phyloP scores from a whole-genome alignment of 331 rosid genomes.

The Ulmus americana region DNA sequence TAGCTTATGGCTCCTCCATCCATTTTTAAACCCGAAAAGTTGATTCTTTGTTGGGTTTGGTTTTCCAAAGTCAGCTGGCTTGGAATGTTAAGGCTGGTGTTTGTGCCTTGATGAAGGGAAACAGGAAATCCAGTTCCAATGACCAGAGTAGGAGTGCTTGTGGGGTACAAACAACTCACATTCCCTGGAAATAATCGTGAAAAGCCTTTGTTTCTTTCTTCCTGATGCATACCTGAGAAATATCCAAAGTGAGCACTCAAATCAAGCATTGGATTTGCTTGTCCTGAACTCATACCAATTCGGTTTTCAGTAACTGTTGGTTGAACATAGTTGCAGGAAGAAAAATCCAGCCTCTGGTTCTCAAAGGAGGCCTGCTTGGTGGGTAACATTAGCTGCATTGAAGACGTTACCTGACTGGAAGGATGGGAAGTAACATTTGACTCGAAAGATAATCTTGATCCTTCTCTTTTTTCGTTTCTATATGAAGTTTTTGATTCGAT shows the following conservation, averaged over 20 bases:
- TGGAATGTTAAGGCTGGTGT: conserved; percentile 8
- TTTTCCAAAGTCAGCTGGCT: conserved; percentile 15
- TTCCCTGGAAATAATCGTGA: conserved; percentile 4
- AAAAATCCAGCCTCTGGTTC: conserved; percentile 1
- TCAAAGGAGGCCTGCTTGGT: conserved; percentile 1
- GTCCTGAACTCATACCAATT: background rate
- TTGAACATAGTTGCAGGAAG: conserved; percentile 10
- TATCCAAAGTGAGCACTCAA: background rate
- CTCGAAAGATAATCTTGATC: conserved; percentile 9
- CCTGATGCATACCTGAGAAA: conserved; percentile 12
- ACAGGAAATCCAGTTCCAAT: conserved; percentile 16
- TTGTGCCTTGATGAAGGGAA: conserved; percentile 19
- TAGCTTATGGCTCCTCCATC: conserved; percentile 20
- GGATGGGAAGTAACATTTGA: conserved; percentile 5
- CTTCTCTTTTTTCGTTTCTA: conserved; percentile 4
- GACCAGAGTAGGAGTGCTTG: conserved; percentile 10
- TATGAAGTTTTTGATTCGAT: conserved; percentile 12
- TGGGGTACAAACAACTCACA: conserved; percentile 3
- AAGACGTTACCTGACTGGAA: conserved; percentile 21
- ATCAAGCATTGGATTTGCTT: background rate
- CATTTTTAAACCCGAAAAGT: conserved; percentile 13
- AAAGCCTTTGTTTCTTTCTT: conserved; percentile 21
- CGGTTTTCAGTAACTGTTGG: conserved; percentile 11
- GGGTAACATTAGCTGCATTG: conserved; percentile 23
- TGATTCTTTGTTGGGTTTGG: conserved; percentile 9